These are phyloP conservation scores for Aureobasidium sp. DNA, from an alignment of 2,329 filamentous ascomycete genomes.

Conservation along the genomic window DNA sequence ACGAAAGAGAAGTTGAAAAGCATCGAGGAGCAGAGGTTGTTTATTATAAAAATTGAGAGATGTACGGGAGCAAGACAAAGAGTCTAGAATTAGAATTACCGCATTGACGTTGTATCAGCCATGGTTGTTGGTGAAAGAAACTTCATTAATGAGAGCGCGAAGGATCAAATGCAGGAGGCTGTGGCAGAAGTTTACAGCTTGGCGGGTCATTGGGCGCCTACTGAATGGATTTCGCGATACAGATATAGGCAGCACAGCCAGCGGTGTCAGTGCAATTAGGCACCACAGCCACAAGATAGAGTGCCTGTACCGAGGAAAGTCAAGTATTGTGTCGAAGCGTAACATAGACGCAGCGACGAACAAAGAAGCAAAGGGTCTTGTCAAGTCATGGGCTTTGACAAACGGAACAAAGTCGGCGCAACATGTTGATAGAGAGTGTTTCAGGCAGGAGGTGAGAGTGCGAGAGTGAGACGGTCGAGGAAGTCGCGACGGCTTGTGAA, in stretches of 20 bases:
- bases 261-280: background rate
- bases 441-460: background rate
- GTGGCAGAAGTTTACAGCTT: background rate
- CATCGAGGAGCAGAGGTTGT: background rate
- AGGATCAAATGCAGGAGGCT: constrained; percentile 15
- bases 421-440: background rate
- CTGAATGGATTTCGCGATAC: background rate
- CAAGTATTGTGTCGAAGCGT: background rate
- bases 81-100: background rate
- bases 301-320: background rate
- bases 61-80: background rate
- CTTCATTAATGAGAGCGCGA: background rate
- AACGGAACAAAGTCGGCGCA: background rate
- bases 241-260: background rate
- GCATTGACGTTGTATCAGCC: constrained; percentile 9
- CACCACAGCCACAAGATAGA: background rate
- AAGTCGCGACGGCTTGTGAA: background rate
- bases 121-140: background rate
- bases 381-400: background rate
- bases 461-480: background rate
- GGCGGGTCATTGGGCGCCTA: background rate
- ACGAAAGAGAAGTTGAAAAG: no score
- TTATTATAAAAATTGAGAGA: background rate
- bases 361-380: no score
- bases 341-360: background rate